phyloP scores from a whole-genome alignment of 163 green algal genomes.

The Prototheca wickerhamii region DNA sequence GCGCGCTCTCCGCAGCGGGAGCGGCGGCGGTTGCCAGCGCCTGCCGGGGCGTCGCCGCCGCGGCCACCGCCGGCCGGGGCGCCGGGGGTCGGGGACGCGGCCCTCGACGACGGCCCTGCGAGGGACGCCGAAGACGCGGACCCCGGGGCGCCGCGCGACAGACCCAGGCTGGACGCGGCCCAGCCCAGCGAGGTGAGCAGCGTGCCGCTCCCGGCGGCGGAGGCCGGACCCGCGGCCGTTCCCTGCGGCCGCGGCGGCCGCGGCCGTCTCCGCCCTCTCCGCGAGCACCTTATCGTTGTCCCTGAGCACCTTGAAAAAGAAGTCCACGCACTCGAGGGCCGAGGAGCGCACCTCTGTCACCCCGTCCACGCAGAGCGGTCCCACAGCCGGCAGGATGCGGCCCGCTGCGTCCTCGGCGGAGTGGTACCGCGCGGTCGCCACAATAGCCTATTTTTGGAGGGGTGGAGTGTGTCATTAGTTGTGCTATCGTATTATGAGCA shows the following conservation, averaged over 20 bases:
- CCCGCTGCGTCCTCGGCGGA: slow-evolving; percentile 63
- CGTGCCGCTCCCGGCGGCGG: not conserved
- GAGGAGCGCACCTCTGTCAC: slow-evolving; percentile 62
- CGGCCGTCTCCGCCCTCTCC: slow-evolving; percentile 8
- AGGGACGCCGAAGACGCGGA: not conserved
- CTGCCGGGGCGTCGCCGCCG: not conserved
- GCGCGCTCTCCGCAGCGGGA: not conserved
- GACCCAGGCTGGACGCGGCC: slow-evolving; percentile 15
- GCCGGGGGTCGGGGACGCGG: not conserved
- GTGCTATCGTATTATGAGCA: not conserved
- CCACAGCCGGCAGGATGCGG: slow-evolving; percentile 71
- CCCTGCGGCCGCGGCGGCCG: slow-evolving; percentile 8
- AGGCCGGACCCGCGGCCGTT: slow-evolving; percentile 7
- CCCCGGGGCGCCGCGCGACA: not conserved
- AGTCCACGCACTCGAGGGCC: slow-evolving; percentile 52
- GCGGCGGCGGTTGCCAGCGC: not conserved
- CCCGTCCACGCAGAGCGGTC: slow-evolving; percentile 73
- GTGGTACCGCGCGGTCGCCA: slow-evolving; percentile 75
- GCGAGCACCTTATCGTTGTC: slow-evolving; percentile 41
- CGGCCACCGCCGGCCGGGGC: not conserved
- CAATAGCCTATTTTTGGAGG: slow-evolving; percentile 45
- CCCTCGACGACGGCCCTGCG: not conserved
- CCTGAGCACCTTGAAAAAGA: slow-evolving; percentile 46
- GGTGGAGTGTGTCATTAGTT: not conserved
- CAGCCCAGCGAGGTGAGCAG: slow-evolving; percentile 21